Evolutionary conservation across 108 stramenopile species (phyloP).

Genomic region (Parietichytrium sp.): DNA sequence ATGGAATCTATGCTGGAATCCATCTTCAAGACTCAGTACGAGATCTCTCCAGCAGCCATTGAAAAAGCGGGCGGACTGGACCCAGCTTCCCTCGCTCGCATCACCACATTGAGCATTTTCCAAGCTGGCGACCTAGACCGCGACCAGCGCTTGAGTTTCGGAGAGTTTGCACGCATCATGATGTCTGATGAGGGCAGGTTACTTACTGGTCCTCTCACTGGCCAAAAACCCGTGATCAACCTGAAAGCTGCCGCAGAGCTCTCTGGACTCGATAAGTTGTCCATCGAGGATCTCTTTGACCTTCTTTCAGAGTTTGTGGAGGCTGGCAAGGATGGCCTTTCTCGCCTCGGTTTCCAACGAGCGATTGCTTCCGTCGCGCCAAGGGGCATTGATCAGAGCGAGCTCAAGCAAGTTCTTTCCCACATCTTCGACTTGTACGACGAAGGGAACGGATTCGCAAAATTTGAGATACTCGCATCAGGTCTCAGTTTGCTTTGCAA

Average conservation of each 20-base stretch:
- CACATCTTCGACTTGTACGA: conserved; percentile 18
- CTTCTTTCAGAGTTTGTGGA: conserved; percentile 2
- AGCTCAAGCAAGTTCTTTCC: neutral
- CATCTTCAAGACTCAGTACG: neutral
- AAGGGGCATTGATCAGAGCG: neutral
- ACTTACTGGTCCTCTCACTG: no score
- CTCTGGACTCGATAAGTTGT: neutral
- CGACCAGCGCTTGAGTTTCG: conserved; percentile 41
- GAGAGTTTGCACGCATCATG: conserved; percentile 42
- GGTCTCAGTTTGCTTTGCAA: neutral
- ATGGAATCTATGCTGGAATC: neutral
- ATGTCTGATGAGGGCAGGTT: no score
- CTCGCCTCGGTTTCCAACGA: neutral
- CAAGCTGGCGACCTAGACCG: conserved; percentile 4
- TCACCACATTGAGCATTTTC: conserved; percentile 22
- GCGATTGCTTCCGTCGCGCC: neutral
- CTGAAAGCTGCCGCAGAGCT: neutral
- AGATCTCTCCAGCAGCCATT: neutral
- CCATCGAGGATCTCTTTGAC: neutral
- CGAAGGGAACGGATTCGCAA: neutral
- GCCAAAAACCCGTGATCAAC: no score
- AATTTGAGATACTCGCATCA: neutral
- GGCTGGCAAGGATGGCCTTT: neutral
- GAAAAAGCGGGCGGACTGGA: neutral
- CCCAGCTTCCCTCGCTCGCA: neutral